These are phyloP conservation scores for Phaseolus lunatus DNA, from an alignment of 306 rosid species.

Conservation along the genomic window DNA sequence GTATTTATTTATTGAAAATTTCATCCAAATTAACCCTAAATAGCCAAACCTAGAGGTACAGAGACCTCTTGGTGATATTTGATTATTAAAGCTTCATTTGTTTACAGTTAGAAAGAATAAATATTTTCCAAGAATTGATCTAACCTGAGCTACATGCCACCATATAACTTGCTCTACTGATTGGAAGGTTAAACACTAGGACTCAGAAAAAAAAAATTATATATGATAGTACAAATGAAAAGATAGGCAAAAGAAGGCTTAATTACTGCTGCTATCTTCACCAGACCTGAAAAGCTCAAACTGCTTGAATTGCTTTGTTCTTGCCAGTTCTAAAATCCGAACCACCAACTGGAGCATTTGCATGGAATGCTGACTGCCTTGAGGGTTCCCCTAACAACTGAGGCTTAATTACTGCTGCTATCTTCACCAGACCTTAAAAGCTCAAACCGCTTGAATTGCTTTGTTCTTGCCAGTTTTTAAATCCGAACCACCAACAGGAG, in stretches of 20 bases:
- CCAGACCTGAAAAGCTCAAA: constrained; percentile 52
- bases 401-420: constrained; percentile 38
- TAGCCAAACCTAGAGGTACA: constrained; percentile 45
- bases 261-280: constrained; percentile 45
- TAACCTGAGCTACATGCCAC: constrained; percentile 73
- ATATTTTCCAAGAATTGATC: constrained; percentile 64
- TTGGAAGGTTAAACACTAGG: constrained; percentile 42
- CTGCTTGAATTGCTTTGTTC: constrained; percentile 70
- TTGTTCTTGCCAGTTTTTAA: constrained; percentile 68
- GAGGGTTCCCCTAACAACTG: constrained; percentile 80
- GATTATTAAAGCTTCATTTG: constrained; percentile 62
- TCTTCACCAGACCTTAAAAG: constrained; percentile 43
- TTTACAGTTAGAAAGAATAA: constrained; percentile 86
- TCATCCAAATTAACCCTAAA: not conserved
- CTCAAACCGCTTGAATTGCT: constrained; percentile 74
- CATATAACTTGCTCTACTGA: constrained; percentile 51
- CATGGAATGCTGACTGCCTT: constrained; percentile 94
- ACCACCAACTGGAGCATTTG: constrained; percentile 70
- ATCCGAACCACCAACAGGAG: constrained; percentile 67
- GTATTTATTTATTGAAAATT: not conserved
- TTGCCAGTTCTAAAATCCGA: constrained; percentile 71
- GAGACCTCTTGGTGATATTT: constrained; percentile 45
- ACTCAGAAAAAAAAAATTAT: constrained; percentile 38
- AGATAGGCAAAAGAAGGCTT: constrained; percentile 37
- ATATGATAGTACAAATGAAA: constrained; percentile 56